Base-by-base conservation (phyloP, 192 early-diverging fungal genomes). In the Backusella macrospora region DNA sequence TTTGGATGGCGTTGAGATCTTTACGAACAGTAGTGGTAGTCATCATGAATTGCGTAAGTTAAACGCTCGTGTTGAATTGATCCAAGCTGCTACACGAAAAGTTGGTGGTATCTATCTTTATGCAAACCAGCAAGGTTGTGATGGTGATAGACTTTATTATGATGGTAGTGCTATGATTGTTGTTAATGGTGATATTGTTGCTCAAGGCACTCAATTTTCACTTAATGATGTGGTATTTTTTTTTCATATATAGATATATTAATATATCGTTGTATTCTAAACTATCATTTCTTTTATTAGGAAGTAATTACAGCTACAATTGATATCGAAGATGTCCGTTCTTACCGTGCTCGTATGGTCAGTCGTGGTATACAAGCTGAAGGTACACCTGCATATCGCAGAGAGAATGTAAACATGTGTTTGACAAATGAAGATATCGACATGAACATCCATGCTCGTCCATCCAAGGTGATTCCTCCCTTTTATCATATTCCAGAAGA, bases 1-100 rank as follows among this genome's bases (percentile, higher is more conserved):
- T 1, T 78, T 99, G 75, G 96, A 96, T 76, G 98, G 98, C 10
- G 96, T 98, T 1, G 98, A 99, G 76, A 94, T 99, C 46, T 94
- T 99, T 62, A 89, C 91, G 47, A 99, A 99, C 76, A 95, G 95
- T 77, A 96, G 94, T 80, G 96, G 94, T 71, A 94, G 91, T 76
- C 98, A 99, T 85, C 97, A 98, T 77, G 97, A 99, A 80, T 86
- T 99, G 63, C 88, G 93, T 66, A 99, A 99, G 79, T 87, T 99
- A 5, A 81, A 90, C 29, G 86, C 86, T 0, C 91, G 98, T 40
- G 80, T 99, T 13, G 93, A 97, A 29, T 84, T 99, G 68, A 95
- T 99, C 38, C 81, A 87, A 2, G 92, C 91, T 44, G 98, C 98
- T 5, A 99, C 96, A 42, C 80, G 85, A 12, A 98, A 97, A 81